Percentiles rank a stretch among this genome's conserved stretches.
Evolutionary conservation across 2,329 filamentous ascomycete genomes (phyloP).

Genomic region (Colletotrichum sp.): DNA sequence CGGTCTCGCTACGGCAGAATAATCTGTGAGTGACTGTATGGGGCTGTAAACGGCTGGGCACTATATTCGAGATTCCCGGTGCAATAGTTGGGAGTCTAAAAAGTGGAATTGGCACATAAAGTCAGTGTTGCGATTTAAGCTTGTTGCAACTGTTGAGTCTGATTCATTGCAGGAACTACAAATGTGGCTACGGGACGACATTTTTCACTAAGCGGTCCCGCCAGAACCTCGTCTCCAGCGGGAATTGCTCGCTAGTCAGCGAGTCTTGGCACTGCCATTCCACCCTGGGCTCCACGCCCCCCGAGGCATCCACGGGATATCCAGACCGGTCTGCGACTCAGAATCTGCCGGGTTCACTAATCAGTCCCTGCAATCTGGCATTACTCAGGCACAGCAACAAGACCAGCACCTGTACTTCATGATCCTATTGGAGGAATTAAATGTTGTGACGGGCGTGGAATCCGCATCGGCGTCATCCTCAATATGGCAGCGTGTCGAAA

Average conservation of each 20-base stretch:
- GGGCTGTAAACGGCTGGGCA: background rate
- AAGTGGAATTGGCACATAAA: background rate
- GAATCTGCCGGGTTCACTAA: background rate
- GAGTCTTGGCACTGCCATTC: background rate
- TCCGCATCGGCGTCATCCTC: background rate
- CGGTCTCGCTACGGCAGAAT: background rate
- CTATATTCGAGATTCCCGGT: background rate
- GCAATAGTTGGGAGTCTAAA: background rate
- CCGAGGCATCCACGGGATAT: background rate
- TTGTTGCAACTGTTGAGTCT: background rate
- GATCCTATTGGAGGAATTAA: background rate
- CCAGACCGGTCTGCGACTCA: background rate
- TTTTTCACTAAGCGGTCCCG: background rate
- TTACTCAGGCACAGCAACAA: background rate
- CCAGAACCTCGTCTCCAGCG: background rate
- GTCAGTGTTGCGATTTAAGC: background rate
- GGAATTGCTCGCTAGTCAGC: background rate
- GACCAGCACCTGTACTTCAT: fast-evolving
- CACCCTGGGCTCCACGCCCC: background rate
- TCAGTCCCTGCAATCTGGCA: fast-evolving
- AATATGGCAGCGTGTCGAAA: background rate
- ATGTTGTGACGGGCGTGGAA: background rate
- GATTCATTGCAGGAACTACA: fast-evolving
- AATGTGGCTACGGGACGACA: background rate
- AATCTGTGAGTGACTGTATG: background rate